Conservation (phyloP, 2,329 filamentous ascomycete genomes). For the Aspergillus sp. region DNA sequence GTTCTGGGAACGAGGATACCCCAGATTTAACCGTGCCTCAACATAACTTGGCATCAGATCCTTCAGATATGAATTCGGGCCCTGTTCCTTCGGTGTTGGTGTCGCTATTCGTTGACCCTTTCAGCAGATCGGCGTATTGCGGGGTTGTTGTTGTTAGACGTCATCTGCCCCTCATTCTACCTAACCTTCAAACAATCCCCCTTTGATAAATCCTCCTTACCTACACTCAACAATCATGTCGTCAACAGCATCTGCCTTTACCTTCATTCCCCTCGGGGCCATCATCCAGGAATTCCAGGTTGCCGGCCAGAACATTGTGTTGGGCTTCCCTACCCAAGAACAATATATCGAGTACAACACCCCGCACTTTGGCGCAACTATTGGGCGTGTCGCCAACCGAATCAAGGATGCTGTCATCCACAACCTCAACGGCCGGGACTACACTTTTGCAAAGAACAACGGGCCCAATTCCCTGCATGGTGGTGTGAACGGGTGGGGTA, state of each 20-base stretch:
- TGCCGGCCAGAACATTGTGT: constrained; percentile 78
- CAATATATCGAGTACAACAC: constrained; percentile 71
- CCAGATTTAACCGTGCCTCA: too few relatives aligned
- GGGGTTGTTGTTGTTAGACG: too few relatives aligned
- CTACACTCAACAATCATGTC: constrained; percentile 9
- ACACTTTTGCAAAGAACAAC: constrained; percentile 70
- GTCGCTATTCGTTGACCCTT: too few relatives aligned
- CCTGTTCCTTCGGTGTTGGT: too few relatives aligned
- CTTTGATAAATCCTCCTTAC: not conserved
- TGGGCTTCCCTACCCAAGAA: constrained; percentile 71
- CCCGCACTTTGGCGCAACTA: constrained; percentile 87
- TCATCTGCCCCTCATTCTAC: not conserved
- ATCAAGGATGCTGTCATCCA: constrained; percentile 67
- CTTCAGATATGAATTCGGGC: too few relatives aligned
- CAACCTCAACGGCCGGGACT: constrained; percentile 66
- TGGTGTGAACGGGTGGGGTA: constrained; percentile 62
- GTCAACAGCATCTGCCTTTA: constrained; percentile 33
- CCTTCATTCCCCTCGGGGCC: constrained; percentile 42
- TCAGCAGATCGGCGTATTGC: too few relatives aligned
- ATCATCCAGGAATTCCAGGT: constrained; percentile 67
- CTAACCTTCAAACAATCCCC: not conserved
- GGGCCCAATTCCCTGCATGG: constrained; percentile 72
- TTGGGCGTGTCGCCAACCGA: constrained; percentile 79
- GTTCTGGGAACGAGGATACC: too few relatives aligned
- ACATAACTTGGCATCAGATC: too few relatives aligned